A percentile compares a stretch with the other conserved stretches of the same genome.
phyloP scores from a whole-genome alignment of 345 rosid species.

The Odontarrhena argentea region DNA sequence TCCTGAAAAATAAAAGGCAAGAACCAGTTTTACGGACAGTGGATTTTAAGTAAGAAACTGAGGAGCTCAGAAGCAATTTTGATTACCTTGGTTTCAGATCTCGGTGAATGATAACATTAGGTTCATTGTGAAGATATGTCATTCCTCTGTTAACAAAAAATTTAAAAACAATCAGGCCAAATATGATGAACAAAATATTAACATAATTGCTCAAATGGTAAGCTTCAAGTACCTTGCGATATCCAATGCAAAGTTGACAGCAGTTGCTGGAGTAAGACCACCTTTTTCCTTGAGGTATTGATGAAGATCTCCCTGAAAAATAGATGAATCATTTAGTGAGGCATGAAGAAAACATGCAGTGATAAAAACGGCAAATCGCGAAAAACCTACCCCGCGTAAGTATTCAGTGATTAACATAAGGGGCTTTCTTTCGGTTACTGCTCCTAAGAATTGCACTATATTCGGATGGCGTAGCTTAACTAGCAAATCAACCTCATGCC shows the following conservation, averaged over 20 bases:
- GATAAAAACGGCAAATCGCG: slow-evolving; percentile 24
- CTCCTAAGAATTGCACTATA: slow-evolving; percentile 96
- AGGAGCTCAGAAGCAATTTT: slow-evolving; percentile 3
- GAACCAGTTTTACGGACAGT: not conserved
- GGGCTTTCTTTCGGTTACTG: slow-evolving; percentile 99
- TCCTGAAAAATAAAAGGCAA: slow-evolving; percentile 50
- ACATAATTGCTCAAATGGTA: slow-evolving; percentile 5
- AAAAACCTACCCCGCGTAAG: slow-evolving; percentile 78
- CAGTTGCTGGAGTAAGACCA: slow-evolving; percentile 82
- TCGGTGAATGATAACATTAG: slow-evolving; percentile 92
- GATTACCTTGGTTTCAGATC: slow-evolving; percentile 92
- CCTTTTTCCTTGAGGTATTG: slow-evolving; percentile 95
- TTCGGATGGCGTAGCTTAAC: slow-evolving; percentile 99
- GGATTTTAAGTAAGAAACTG: not conserved
- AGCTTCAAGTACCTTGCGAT: slow-evolving; percentile 68
- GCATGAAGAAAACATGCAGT: slow-evolving; percentile 17
- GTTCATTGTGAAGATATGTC: slow-evolving; percentile 98
- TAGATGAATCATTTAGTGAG: slow-evolving; percentile 20
- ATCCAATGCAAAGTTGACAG: slow-evolving; percentile 91
- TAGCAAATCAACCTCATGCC: slow-evolving; percentile 95
- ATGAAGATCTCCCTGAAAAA: slow-evolving; percentile 89
- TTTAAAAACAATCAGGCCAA: slow-evolving; percentile 18
- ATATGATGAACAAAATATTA: slow-evolving; percentile 14
- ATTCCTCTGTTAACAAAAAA: slow-evolving; percentile 69
- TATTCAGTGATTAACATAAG: slow-evolving; percentile 96